Conservation (phyloP, 2,329 filamentous ascomycete species). For the Stemphylium beticola region DNA sequence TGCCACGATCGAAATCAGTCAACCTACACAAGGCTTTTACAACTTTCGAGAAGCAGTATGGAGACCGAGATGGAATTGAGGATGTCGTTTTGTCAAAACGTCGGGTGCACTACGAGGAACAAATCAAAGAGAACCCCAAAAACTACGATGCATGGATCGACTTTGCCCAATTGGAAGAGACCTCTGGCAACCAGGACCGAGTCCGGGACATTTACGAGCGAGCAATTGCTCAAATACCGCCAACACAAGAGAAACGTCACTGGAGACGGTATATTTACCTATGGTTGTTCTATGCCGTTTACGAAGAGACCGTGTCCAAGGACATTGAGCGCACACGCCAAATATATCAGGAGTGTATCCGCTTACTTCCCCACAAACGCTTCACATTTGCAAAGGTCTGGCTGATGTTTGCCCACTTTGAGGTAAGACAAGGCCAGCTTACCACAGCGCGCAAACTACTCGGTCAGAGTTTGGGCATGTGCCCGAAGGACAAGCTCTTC, state of each 20-base stretch:
- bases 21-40: conserved; percentile 92
- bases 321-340: conserved; percentile 81
- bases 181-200: conserved; percentile 78
- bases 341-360: conserved; percentile 88
- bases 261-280: conserved; percentile 98
- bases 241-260: conserved; percentile 94
- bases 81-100: conserved; percentile 96
- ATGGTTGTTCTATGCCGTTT: conserved; percentile 96
- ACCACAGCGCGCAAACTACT: conserved; percentile 83
- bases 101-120: conserved; percentile 90
- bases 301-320: conserved; percentile 86
- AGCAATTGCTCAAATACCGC: conserved; percentile 92
- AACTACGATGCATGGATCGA: conserved; percentile 99
- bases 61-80: conserved; percentile 89
- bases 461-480: conserved; percentile 89
- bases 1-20: conserved; percentile 85
- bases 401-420: conserved; percentile 92
- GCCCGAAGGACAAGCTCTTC: conserved; percentile 95
- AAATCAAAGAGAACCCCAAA: conserved; percentile 90
- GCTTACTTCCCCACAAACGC: conserved; percentile 89
- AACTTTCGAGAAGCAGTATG: conserved; percentile 97
- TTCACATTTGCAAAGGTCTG: conserved; percentile 98
- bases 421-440: conserved; percentile 85
- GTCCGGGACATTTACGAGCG: conserved; percentile 93
- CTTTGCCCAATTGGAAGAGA: conserved; percentile 88